Conservation (phyloP, 2,329 filamentous ascomycete species). For the Aureobasidium melanogenum region DNA sequence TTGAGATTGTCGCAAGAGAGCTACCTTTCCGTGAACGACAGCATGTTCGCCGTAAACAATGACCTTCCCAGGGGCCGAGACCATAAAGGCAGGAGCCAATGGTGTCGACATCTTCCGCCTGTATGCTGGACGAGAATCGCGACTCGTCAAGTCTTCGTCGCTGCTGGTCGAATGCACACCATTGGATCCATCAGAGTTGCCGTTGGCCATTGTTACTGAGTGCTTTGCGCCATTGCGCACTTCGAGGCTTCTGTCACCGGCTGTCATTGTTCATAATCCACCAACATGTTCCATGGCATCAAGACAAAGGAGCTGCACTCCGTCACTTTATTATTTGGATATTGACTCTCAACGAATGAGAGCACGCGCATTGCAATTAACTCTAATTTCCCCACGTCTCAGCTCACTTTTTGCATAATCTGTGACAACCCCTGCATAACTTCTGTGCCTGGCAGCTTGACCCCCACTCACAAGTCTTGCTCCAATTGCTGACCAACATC, state of each 20-base stretch:
- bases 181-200: background rate
- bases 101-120: slow-evolving; percentile 12
- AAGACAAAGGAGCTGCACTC: background rate
- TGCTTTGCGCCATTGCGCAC: slow-evolving; percentile 1
- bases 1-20: slow-evolving; percentile 15
- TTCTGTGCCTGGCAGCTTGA: background rate
- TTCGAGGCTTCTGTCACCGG: background rate
- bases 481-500: background rate
- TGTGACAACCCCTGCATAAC: background rate
- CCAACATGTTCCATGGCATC: background rate
- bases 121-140: background rate
- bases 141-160: background rate
- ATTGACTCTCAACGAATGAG: background rate
- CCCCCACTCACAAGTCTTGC: background rate
- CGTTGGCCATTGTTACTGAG: background rate
- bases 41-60: slow-evolving; percentile 98
- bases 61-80: slow-evolving; percentile 94
- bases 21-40: slow-evolving; percentile 90
- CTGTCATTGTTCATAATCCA: slow-evolving; percentile 2
- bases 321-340: background rate
- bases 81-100: slow-evolving; percentile 63
- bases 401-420: slow-evolving; percentile 1
- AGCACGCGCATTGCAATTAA: slow-evolving; percentile 1
- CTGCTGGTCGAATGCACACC: background rate
- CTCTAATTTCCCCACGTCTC: background rate